These are phyloP conservation scores for Russula sp. DNA, from an alignment of 768 basidiomycete species.

Conservation along the genomic window DNA sequence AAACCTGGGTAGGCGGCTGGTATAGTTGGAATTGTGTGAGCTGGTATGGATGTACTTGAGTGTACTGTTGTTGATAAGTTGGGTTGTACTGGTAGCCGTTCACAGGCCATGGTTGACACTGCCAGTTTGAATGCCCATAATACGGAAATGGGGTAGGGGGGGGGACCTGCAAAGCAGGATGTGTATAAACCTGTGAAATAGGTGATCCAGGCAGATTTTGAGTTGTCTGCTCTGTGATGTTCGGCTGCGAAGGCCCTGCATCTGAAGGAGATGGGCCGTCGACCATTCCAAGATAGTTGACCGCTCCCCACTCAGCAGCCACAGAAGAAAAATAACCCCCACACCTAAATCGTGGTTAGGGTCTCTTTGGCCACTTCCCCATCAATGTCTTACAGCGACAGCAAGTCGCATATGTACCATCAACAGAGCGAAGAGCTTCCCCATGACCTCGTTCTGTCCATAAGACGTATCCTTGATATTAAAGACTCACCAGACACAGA, in stretches of 20 bases:
- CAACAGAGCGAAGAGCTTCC: conserved; percentile 44
- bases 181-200: conserved; percentile 12
- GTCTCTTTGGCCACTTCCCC: background rate
- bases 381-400: background rate
- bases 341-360: conserved; percentile 9
- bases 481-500: conserved; percentile 39
- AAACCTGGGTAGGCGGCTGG: background rate
- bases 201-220: background rate
- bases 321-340: background rate
- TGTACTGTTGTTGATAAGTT: conserved; percentile 19
- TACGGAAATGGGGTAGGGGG: conserved; percentile 13
- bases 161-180: background rate
- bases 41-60: background rate
- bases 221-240: background rate
- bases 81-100: conserved; percentile 20
- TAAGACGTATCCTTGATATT: conserved; percentile 62
- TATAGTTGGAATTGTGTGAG: conserved; percentile 17
- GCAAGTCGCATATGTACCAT: conserved; percentile 11
- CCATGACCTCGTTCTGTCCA: conserved; percentile 57
- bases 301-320: too few relatives aligned
- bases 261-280: conserved; percentile 17
- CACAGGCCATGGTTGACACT: conserved; percentile 20
- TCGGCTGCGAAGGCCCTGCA: conserved; percentile 8
- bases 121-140: conserved; percentile 24
- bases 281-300: conserved; percentile 1